Base-by-base conservation (phyloP, 2,329 filamentous ascomycete genomes). In the Pseudohalonectria lignicola region DNA sequence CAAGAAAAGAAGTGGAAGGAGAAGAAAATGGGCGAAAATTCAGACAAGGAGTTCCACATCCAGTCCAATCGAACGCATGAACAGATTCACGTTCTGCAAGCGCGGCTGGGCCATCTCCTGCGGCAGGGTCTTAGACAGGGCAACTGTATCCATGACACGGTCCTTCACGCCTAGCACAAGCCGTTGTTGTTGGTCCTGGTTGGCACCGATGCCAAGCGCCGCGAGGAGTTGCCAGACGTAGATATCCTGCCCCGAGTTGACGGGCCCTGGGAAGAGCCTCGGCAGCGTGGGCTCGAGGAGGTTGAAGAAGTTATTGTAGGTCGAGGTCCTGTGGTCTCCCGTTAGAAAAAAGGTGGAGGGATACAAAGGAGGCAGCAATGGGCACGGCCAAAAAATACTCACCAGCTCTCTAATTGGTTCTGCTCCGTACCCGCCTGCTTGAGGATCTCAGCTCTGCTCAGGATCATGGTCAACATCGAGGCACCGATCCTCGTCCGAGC, bases 201-300 rank as follows among this genome's bases (percentile, higher is more conserved):
- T 88, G 25, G 92, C 90, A 37, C 86, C 88, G 46, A 94, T 92
- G 45, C 92, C 92, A 61, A 95, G 86, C 11, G 90, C 87, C 8
- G 92, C 92, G 46, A 98, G 71, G 57, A 96, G 93, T 61, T 96
- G 90, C 92, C 92, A 98, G 29, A 96, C 86, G 53, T 96, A 94
- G 53, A 94, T 82, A 53, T 98, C 92, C 48, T 95, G 87, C 36
- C 85, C 84, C 7, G 85, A 80, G 46, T 86, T 87, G 52, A 94
- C 85, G n/a, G 82, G 82, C 16, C 83, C 85, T 0, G 90, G 88
- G 74, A 98, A 98, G 45, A 95, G 80, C 49, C 82, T 75, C 11
- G 82, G 81, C 34, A 96, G 72, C 6, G 81, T 79, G 2, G 85
- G 85, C 58, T 96, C 90, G 15, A 96, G 68, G 6, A 76, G 73